These are phyloP conservation scores for Ceratocystis papillata DNA, from an alignment of 2,329 filamentous ascomycete species.

Conservation along the genomic window DNA sequence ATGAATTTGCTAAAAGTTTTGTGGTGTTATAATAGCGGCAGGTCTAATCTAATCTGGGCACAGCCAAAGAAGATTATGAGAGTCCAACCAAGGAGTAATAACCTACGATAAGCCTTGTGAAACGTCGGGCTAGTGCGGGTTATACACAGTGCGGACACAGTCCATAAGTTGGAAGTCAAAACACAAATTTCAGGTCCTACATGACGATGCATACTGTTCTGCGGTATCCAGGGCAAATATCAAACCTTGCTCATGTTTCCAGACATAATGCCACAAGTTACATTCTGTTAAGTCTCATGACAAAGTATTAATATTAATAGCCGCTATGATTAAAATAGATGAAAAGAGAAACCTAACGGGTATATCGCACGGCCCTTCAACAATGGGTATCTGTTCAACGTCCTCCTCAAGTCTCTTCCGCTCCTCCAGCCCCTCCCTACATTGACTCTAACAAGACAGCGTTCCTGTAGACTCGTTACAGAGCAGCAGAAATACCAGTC, in stretches of 20 bases:
- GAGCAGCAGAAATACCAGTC: conserved; percentile 25
- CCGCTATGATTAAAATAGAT: not conserved
- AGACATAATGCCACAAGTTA: too few species aligned
- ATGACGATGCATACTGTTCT: too few species aligned
- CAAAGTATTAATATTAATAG: not conserved
- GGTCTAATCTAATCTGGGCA: not conserved
- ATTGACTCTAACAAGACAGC: not conserved
- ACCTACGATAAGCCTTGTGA: too few species aligned
- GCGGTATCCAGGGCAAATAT: too few species aligned
- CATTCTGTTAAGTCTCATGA: too few species aligned
- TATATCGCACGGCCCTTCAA: not conserved
- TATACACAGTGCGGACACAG: too few species aligned
- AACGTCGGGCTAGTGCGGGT: too few species aligned
- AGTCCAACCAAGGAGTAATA: too few species aligned
- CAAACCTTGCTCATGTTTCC: too few species aligned
- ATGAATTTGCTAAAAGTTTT: not conserved
- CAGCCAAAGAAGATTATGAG: too few species aligned
- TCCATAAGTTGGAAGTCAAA: too few species aligned
- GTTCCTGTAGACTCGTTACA: not conserved
- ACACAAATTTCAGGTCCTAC: too few species aligned
- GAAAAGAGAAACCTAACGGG: not conserved
- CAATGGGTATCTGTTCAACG: not conserved
- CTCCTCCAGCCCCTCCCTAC: not conserved
- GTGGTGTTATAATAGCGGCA: not conserved
- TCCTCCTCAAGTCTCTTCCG: not conserved